A percentile compares a stretch with the other conserved stretches of the same genome.
These are phyloP conservation scores for Pelargonium citronellum DNA, from an alignment of 441 rosid species.

Conservation along the genomic window DNA sequence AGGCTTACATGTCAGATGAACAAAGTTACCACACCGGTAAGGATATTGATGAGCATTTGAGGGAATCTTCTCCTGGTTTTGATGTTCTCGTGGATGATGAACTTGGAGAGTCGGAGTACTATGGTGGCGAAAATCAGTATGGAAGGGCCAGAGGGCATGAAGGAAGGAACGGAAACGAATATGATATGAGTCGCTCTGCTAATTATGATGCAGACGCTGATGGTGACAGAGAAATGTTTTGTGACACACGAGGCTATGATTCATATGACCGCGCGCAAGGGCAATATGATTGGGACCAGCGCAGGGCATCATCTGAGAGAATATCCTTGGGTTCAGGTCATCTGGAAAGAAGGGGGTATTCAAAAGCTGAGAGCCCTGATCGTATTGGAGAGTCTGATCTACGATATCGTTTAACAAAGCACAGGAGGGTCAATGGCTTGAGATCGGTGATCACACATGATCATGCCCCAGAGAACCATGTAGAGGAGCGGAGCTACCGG, in stretches of 20 bases:
- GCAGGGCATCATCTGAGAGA: constrained; percentile 49
- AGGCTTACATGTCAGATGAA: constrained; percentile 43
- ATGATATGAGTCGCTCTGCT: constrained; percentile 39
- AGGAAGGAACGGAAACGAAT: constrained; percentile 54
- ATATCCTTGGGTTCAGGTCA: constrained; percentile 26
- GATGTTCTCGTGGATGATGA: constrained; percentile 93
- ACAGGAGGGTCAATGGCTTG: constrained; percentile 56
- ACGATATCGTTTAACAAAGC: constrained; percentile 63
- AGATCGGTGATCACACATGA: constrained; percentile 62
- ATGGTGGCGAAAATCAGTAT: constrained; percentile 63
- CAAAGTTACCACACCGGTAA: constrained; percentile 47
- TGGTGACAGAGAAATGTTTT: constrained; percentile 39
- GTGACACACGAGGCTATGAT: constrained; percentile 40
- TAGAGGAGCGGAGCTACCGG: constrained; percentile 37
- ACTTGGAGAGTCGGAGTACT: constrained; percentile 55
- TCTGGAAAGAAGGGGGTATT: constrained; percentile 43
- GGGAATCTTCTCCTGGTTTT: constrained; percentile 95
- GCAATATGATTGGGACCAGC: constrained; percentile 56
- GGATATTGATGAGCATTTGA: constrained; percentile 59
- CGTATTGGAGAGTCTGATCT: constrained; percentile 49
- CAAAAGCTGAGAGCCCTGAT: constrained; percentile 47
- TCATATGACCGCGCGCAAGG: constrained; percentile 48
- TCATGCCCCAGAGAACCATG: constrained; percentile 36
- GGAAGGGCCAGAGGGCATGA: constrained; percentile 48
- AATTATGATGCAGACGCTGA: constrained; percentile 45